These are phyloP conservation scores for Fonsecaea multimorphosa DNA, from an alignment of 2,329 filamentous ascomycete genomes.

Conservation along the genomic window DNA sequence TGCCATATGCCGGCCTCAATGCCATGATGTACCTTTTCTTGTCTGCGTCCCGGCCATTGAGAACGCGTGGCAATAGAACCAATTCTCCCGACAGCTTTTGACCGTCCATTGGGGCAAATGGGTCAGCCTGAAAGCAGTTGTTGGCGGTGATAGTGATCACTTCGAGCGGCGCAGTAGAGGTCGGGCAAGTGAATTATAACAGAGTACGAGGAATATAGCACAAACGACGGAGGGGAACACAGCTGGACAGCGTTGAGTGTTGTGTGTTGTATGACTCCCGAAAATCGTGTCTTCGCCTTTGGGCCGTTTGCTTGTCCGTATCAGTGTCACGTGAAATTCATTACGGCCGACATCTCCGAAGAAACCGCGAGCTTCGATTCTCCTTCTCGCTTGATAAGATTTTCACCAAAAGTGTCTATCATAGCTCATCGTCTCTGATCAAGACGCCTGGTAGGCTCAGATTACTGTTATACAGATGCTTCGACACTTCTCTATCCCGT, in stretches of 20 bases:
- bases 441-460: not conserved
- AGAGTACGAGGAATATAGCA: no score
- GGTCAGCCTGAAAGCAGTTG: not conserved
- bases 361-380: not conserved
- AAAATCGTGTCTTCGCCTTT: not conserved
- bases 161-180: not conserved
- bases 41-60: not conserved
- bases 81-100: not conserved
- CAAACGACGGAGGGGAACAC: no score
- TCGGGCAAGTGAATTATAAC: not conserved
- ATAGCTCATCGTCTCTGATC: not conserved
- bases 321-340: not conserved
- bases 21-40: not conserved
- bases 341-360: not conserved
- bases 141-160: not conserved
- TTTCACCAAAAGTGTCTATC: not conserved
- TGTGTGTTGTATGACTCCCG: not conserved
- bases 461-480: conserved; percentile 49
- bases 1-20: not conserved
- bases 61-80: not conserved
- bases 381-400: not conserved
- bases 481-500: conserved; percentile 64
- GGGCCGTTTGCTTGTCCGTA: not conserved
- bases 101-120: not conserved
- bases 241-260: no score